Base-by-base conservation (phyloP, 2,329 filamentous ascomycete genomes). In the Colletotrichum sp. region DNA sequence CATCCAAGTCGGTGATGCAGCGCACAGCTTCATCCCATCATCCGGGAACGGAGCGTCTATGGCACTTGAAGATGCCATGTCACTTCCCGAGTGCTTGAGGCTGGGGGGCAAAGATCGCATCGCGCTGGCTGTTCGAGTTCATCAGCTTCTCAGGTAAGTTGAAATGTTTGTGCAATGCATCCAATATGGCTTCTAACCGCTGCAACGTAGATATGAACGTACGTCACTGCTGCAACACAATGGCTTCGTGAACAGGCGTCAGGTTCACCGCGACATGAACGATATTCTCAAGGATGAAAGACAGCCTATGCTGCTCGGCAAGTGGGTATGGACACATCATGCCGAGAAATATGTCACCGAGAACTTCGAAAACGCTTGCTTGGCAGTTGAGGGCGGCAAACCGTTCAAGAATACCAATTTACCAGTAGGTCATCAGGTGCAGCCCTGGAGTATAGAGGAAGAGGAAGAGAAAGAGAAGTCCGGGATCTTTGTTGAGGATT, bases 1-100 rank as follows among this genome's bases (percentile, higher is more conserved):
- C 22, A 63, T 80, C 4, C 78, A 79, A 44, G 26, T 80, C 3
- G 79, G 79, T 3, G 79, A 81, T 65, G 64, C 66, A 8, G 79
- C 79, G 8, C 79, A 81, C 55, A 75, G 67, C 15, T 79, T 79
- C 48, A 67, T 79, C 2, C 79, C 79, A 0, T 72, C 77, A 1
- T 79, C 79, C 4, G 77, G 60, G 8, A 77, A 72, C 62, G 79
- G 79, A 4, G 79, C 76, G 1, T 79, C 76, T 1, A 72, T 74
- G 39, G 78, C 76, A 6, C 68, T 80, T n/a, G 79, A 80, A 39
- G 77, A 78, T 26, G 76, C 74, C 18, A 36, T 79, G 12, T 75
- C 77, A 12, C 48, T 80, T 6, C 78, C 78, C 1, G 68, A 70
- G 15, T 70, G 68, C 18, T 52, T 70, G 15, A 55, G 59, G 2